These are phyloP conservation scores for Stevia rebaudiana DNA, from an alignment of 140 eudicot genomes.

Conservation along the genomic window DNA sequence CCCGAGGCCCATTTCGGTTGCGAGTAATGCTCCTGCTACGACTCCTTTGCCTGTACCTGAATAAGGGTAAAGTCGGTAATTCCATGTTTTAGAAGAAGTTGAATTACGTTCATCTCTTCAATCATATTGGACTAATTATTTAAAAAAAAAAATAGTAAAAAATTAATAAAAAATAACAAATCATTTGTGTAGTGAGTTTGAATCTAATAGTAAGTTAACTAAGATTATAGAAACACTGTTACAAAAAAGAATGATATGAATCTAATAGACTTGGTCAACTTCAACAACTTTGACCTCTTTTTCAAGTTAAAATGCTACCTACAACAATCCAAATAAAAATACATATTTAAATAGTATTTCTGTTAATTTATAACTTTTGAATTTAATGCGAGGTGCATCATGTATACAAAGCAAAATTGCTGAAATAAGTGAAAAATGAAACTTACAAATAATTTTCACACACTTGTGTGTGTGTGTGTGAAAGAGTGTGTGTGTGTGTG, in stretches of 20 bases:
- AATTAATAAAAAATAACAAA: neutral
- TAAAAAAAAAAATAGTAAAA: too few relatives aligned
- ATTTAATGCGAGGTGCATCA: neutral
- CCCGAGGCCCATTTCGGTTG: constrained; percentile 39
- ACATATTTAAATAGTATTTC: neutral
- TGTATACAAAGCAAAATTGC: neutral
- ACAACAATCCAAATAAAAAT: neutral
- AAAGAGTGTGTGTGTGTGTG: neutral
- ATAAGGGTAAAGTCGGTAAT: neutral
- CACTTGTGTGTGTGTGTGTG: neutral
- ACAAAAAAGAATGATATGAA: neutral
- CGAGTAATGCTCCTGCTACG: constrained; percentile 70
- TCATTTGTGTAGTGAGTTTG: neutral
- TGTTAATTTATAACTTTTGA: neutral
- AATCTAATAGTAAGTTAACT: neutral
- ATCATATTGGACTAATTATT: too few relatives aligned
- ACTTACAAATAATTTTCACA: neutral
- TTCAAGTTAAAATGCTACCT: neutral
- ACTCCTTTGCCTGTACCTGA: constrained; percentile 59
- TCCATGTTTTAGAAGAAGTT: too few relatives aligned
- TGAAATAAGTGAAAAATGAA: neutral
- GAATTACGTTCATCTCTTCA: neutral
- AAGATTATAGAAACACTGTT: neutral
- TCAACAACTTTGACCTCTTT: neutral
- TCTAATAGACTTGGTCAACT: neutral